Percentiles rank a stretch among this genome's conserved stretches.
Evolutionary conservation across 1,284 basidiomycete species (phyloP).

Genomic region (Porodaedalea pini): DNA sequence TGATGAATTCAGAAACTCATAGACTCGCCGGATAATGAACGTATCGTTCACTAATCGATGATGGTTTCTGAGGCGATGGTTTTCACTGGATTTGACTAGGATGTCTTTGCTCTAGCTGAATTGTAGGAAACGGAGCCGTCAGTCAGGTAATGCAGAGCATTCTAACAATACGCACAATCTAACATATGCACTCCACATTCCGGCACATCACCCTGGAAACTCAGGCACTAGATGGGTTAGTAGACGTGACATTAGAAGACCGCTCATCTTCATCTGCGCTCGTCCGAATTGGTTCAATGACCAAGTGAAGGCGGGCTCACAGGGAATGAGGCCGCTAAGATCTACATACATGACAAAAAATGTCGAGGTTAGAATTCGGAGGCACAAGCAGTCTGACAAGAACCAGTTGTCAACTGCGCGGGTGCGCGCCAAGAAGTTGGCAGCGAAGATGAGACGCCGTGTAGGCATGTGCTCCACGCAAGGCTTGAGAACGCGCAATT

Average conservation of each 20-base stretch:
- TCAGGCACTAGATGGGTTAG: background rate
- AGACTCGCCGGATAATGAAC: background rate
- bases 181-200: background rate
- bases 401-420: background rate
- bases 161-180: background rate
- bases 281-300: background rate
- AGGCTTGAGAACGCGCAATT: background rate
- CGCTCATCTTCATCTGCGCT: conserved; percentile 1
- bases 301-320: too few relatives aligned
- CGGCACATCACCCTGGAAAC: background rate
- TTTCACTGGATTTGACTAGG: too few relatives aligned
- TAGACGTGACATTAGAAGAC: background rate
- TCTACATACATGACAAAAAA: background rate
- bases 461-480: background rate
- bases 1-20: background rate
- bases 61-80: background rate
- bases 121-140: background rate
- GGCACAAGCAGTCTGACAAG: background rate
- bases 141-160: too few relatives aligned
- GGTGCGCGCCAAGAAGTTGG: background rate
- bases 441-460: background rate
- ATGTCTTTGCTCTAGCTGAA: too few relatives aligned
- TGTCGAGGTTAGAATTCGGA: background rate
- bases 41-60: background rate
- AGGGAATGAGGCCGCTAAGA: too few relatives aligned